A percentile compares a stretch with the other conserved stretches of the same genome.
Evolutionary conservation across 2,329 filamentous ascomycete species (phyloP).

Genomic region (Beauveria pseudobassiana): DNA sequence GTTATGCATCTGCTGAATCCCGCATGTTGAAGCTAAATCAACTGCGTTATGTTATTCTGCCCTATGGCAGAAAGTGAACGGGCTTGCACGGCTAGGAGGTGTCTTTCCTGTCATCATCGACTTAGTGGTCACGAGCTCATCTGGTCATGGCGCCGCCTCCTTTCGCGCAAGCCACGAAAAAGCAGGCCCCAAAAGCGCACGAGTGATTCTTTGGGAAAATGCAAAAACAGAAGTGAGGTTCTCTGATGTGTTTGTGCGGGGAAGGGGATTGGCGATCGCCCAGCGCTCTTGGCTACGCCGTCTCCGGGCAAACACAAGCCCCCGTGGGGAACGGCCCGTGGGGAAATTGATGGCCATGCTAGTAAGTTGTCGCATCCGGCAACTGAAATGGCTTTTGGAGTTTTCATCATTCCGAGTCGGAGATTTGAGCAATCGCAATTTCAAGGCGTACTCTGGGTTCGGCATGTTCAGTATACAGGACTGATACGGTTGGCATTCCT

Average conservation of each 20-base stretch:
- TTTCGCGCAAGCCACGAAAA: neutral
- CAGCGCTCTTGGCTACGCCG: neutral
- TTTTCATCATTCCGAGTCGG: no score
- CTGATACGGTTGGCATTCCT: neutral
- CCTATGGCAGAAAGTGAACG: no score
- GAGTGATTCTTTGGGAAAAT: conserved; percentile 4
- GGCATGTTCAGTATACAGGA: neutral
- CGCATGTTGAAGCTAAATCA: no score
- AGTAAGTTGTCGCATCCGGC: no score
- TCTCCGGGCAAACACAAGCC: conserved; percentile 4
- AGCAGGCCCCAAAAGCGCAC: neutral
- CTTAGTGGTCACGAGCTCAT: neutral
- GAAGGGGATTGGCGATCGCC: conserved; percentile 2
- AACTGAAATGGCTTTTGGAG: no score
- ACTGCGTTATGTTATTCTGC: no score
- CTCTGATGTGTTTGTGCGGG: neutral
- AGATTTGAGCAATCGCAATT: no score
- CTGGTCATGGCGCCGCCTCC: neutral
- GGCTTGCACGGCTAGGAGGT: no score
- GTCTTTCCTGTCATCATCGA: neutral
- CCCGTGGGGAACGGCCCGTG: conserved; percentile 1
- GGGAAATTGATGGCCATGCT: neutral
- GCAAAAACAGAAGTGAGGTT: neutral
- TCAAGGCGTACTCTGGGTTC: neutral
- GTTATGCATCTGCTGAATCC: no score